Evolutionary conservation across 2,329 filamentous ascomycete genomes (phyloP).

Genomic region (Orbilia quercus): DNA sequence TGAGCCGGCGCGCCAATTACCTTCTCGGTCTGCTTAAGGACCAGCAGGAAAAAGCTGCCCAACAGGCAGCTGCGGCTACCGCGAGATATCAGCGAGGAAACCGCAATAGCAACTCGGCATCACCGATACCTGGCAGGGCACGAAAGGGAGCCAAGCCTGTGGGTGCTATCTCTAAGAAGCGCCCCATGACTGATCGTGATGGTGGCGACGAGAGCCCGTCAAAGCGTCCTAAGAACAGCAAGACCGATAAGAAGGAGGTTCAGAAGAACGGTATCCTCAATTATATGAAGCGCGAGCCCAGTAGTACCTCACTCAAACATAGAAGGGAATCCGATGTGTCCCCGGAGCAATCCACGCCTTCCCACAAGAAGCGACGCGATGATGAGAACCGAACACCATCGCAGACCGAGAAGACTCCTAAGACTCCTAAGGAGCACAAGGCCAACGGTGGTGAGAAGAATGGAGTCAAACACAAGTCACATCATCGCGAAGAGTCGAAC

Average conservation of each 20-base stretch:
- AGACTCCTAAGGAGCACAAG: conserved; percentile 39
- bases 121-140: conserved; percentile 48
- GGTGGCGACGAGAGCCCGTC: conserved; percentile 54
- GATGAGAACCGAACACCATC: conserved; percentile 29
- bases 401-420: conserved; percentile 23
- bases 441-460: conserved; percentile 44
- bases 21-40: conserved; percentile 93
- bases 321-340: conserved; percentile 51
- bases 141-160: conserved; percentile 46
- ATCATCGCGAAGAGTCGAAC: conserved; percentile 43
- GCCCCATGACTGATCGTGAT: conserved; percentile 49
- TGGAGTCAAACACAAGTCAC: conserved; percentile 36
- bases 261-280: conserved; percentile 55
- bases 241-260: conserved; percentile 50
- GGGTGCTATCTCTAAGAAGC: conserved; percentile 53
- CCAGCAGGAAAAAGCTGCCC: conserved; percentile 79
- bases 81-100: conserved; percentile 54
- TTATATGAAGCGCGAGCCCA: conserved; percentile 47
- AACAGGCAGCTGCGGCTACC: conserved; percentile 71
- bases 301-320: conserved; percentile 45
- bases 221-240: conserved; percentile 54
- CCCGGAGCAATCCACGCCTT: conserved; percentile 31
- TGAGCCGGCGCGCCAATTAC: conserved; percentile 94
- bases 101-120: conserved; percentile 53
- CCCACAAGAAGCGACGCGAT: conserved; percentile 51